A percentile compares a stretch with the other conserved stretches of the same genome.
phyloP scores from a whole-genome alignment of 2,329 filamentous ascomycete genomes.

The Colletotrichum lentis region DNA sequence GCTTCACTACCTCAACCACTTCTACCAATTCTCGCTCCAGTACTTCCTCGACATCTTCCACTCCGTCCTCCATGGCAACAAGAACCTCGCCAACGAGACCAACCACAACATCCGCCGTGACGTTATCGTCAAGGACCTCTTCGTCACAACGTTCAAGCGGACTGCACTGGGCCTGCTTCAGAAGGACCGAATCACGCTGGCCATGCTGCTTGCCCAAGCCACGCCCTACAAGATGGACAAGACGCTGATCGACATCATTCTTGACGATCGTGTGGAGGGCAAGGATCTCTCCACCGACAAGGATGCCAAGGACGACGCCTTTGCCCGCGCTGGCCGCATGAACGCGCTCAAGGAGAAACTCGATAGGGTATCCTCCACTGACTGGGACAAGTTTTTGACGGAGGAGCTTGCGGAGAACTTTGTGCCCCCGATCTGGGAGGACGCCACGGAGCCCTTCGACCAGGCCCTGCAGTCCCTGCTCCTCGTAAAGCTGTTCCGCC shows the following conservation, averaged over 20 bases:
- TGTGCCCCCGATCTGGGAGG: conserved; percentile 80
- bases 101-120: conserved; percentile 84
- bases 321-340: conserved; percentile 74
- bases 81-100: conserved; percentile 72
- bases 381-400: conserved; percentile 83
- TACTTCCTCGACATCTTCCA: conserved; percentile 99
- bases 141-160: conserved; percentile 88
- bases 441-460: conserved; percentile 71
- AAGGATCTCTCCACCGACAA: conserved; percentile 78
- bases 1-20: conserved; percentile 97
- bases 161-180: conserved; percentile 94
- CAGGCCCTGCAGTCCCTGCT: conserved; percentile 83
- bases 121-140: conserved; percentile 89
- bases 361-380: conserved; percentile 64
- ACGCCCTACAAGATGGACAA: conserved; percentile 98
- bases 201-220: conserved; percentile 93
- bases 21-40: conserved; percentile 98
- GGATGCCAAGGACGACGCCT: conserved; percentile 71
- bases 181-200: conserved; percentile 92
- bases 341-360: conserved; percentile 77
- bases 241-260: conserved; percentile 81
- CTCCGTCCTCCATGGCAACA: conserved; percentile 83
- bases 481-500: conserved; percentile 91
- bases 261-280: conserved; percentile 79
- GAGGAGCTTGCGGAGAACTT: conserved; percentile 88